phyloP scores from a whole-genome alignment of 257 asterid genomes.

The Solanum etuberosum region DNA sequence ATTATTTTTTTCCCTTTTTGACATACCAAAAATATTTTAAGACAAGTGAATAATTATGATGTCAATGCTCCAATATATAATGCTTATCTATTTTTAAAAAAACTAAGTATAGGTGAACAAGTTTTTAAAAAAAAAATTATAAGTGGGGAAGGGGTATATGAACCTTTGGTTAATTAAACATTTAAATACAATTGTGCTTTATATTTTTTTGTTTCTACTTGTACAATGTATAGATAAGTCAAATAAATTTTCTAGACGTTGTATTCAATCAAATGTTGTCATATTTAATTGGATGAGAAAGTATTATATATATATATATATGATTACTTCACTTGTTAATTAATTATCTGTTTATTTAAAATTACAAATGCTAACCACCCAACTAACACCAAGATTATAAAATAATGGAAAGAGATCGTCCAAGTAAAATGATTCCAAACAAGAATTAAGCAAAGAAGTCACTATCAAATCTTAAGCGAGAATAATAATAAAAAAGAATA shows the following conservation, averaged over 20 bases:
- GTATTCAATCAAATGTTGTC: neutral
- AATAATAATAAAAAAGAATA: neutral
- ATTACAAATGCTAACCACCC: neutral
- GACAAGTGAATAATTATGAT: neutral
- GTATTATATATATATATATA: neutral
- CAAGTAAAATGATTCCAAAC: neutral
- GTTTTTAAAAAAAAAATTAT: neutral
- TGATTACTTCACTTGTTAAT: neutral
- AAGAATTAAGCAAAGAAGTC: neutral
- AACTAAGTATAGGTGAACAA: neutral
- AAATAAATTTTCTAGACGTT: neutral
- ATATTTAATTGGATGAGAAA: neutral
- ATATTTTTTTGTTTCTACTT: neutral
- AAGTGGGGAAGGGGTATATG: neutral
- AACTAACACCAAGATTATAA: neutral
- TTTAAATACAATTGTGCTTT: neutral
- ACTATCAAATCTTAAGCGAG: neutral
- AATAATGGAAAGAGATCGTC: neutral
- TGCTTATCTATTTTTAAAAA: neutral
- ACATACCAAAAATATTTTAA: neutral
- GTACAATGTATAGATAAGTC: neutral
- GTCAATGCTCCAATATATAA: neutral
- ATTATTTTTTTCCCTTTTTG: neutral
- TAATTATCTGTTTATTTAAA: neutral
- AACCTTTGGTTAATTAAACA: neutral